Base-by-base conservation (phyloP, 306 rosid species). In the Vigna unguiculata region DNA sequence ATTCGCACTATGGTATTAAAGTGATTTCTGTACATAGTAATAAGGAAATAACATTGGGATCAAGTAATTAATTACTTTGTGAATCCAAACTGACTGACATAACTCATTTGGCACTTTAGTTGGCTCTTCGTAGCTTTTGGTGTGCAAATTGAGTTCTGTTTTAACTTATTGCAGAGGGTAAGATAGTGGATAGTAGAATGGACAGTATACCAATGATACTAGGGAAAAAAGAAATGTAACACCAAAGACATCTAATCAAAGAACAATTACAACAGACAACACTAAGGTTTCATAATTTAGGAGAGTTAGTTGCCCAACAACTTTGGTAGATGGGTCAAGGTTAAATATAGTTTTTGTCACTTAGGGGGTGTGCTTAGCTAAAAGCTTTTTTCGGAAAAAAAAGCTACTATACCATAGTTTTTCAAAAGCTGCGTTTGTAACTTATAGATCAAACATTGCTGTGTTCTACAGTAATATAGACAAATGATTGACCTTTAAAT, bases 41-140 rank as follows among this genome's bases (percentile, higher is more conserved):
- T 40, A 40, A 40, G 81, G 38, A 58, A 69, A 58, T 43, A 17
- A 28, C 38, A 41, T 57, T 54, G 19, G 70, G 61, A 57, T 20
- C 14, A 57, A 53, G 69, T 45, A 21, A 57, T 30, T 57, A 45
- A 41, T 55, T 69, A 57, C 41, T 19, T 46, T 14, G 81, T 43
- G 43, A n/a, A 25, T 40, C 72, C 64, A 52, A 52, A 76, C 40
- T 1, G 9, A 51, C 38, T 9, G n/a, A 20, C 24, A 36, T 13
- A 28, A 48, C 53, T 76, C 19, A 36, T 36, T 63, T 10, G 20
- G 19, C 9, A 63, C 72, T 34, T 28, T 41, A 22, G 28, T 51
- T 32, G 72, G 43, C 20, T 63, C 53, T 49, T 49, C 51, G 30
- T 16, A 58, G 52, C 20, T 55, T 58, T 60, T n/a, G 24, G 10